Evolutionary conservation across 306 rosid genomes (phyloP).

Genomic region (Prunus salicina): DNA sequence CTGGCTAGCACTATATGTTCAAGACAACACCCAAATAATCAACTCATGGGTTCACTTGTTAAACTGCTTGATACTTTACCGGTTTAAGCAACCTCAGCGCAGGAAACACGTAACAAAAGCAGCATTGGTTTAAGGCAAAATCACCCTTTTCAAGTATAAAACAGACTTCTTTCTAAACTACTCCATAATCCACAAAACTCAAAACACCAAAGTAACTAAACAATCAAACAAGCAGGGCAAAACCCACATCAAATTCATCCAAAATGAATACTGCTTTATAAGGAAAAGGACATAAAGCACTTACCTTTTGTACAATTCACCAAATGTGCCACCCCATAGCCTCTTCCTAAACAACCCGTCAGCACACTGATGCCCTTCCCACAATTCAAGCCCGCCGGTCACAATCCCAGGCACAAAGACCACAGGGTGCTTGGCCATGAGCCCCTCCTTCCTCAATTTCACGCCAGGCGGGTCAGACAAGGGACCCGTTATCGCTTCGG

Average conservation of each 20-base stretch:
- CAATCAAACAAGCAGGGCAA: not conserved
- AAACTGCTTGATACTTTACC: not conserved
- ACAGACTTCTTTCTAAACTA: not conserved
- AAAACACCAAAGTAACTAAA: slow-evolving; percentile 6
- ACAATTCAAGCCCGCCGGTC: slow-evolving; percentile 73
- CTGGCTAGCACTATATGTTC: not conserved
- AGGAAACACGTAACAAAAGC: not conserved
- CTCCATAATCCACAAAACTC: not conserved
- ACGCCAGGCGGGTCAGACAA: slow-evolving; percentile 76
- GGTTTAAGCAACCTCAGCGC: slow-evolving; percentile 3
- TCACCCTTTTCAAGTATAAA: not conserved
- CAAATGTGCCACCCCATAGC: slow-evolving; percentile 82
- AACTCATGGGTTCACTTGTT: slow-evolving; percentile 2
- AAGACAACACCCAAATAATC: not conserved
- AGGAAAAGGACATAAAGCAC: not conserved
- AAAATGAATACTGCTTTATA: not conserved
- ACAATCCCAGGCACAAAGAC: slow-evolving; percentile 85
- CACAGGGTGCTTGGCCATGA: slow-evolving; percentile 68
- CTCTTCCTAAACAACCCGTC: slow-evolving; percentile 80
- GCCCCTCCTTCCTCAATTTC: slow-evolving; percentile 69
- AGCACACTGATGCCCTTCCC: slow-evolving; percentile 80
- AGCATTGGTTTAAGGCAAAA: not conserved
- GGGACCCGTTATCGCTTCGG: slow-evolving; percentile 75
- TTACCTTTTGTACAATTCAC: slow-evolving; percentile 72
- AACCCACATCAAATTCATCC: not conserved